Percentiles rank a stretch among this genome's conserved stretches.
Evolutionary conservation across 768 basidiomycete genomes (phyloP).

Genomic region (Russula abietina): DNA sequence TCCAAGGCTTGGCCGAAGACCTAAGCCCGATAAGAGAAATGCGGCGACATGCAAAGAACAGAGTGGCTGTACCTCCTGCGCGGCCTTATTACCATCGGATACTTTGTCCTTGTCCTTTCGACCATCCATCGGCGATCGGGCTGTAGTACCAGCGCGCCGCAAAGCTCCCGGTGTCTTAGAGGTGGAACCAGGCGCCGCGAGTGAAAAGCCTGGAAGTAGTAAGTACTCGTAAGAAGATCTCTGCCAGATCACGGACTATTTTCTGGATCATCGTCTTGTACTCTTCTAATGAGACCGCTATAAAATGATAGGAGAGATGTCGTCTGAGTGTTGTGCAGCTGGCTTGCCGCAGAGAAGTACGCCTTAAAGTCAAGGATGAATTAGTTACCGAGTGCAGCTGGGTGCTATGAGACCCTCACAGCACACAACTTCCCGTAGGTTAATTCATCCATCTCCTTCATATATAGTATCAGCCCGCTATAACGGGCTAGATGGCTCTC

Average conservation of each 20-base stretch:
- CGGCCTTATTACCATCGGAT: constrained; percentile 54
- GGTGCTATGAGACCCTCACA: constrained; percentile 41
- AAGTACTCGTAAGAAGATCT: not conserved
- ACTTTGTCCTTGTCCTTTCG: constrained; percentile 51
- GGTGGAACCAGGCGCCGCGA: constrained; percentile 35
- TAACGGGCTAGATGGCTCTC: constrained; percentile 85
- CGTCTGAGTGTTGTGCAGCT: constrained; percentile 76
- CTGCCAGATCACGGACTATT: not conserved
- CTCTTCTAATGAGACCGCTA: constrained; percentile 54
- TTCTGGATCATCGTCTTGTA: constrained; percentile 71
- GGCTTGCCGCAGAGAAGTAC: constrained; percentile 84
- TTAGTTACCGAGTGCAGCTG: not conserved
- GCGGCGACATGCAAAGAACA: not conserved
- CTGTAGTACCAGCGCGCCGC: constrained; percentile 77
- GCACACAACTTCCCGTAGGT: constrained; percentile 86
- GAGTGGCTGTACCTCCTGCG: constrained; percentile 53
- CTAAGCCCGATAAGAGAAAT: constrained; percentile 35
- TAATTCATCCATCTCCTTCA: constrained; percentile 93
- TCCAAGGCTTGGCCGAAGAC: constrained; percentile 69
- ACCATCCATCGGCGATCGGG: constrained; percentile 67
- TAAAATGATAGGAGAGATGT: constrained; percentile 61
- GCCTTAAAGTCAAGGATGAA: constrained; percentile 43
- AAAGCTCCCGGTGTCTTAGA: constrained; percentile 54
- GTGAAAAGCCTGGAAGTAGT: constrained; percentile 24
- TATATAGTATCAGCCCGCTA: constrained; percentile 81